Evolutionary conservation across 805 yeast species (phyloP).

Genomic region (Clavispora vitiphila): DNA sequence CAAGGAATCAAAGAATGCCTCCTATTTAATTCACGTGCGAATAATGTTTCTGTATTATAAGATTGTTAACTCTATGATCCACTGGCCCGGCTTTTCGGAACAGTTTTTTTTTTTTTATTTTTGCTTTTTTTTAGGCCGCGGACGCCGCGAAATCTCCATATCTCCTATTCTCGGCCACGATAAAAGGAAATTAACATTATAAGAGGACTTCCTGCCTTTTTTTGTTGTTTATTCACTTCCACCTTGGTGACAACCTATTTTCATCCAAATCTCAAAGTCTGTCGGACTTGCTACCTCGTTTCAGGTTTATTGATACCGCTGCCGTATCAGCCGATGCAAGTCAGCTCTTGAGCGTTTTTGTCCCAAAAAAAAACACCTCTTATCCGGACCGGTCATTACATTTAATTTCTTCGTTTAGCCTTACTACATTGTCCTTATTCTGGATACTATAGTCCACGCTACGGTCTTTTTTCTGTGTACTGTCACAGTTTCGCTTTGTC

Average conservation of each 20-base stretch:
- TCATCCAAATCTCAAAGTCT: not conserved
- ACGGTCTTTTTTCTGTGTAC: too few species aligned
- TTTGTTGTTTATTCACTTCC: too few species aligned
- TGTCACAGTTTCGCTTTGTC: not conserved
- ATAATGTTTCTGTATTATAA: too few species aligned
- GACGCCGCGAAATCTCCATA: not conserved
- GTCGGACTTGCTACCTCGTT: not conserved
- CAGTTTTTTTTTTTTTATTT: not conserved
- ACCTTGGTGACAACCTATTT: too few species aligned
- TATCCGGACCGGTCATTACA: not conserved
- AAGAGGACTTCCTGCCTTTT: too few species aligned
- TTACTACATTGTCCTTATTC: too few species aligned
- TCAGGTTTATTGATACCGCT: not conserved
- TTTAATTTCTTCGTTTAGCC: not conserved
- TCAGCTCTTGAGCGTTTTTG: not conserved
- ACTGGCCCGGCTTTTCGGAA: not conserved
- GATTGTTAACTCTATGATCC: too few species aligned
- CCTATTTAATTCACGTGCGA: not conserved
- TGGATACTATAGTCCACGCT: too few species aligned
- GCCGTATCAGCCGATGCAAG: not conserved
- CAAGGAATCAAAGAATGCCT: too few species aligned
- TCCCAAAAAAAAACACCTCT: not conserved
- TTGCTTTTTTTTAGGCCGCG: not conserved
- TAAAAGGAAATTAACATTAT: too few species aligned
- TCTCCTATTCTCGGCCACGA: not conserved